Evolutionary conservation across 2,329 filamentous ascomycete genomes (phyloP), one percentile per base, ranked within the genome.

Genomic region (Botryosphaeria agaves): DNA sequence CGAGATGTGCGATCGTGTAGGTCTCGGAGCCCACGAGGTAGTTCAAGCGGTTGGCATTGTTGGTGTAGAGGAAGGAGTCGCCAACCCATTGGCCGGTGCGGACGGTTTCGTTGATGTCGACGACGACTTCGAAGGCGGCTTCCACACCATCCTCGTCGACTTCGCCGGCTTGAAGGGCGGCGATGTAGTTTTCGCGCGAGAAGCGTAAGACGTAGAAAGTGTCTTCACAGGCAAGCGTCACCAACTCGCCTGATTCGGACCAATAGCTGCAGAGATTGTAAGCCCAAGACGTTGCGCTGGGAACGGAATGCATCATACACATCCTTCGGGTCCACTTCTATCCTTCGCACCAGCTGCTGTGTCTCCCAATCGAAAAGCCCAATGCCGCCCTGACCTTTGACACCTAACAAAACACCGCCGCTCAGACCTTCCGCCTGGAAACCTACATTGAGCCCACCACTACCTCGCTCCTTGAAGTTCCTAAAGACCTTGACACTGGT

Each of bases 61-160:
- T 95, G 32, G 89, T 94, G 67, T 95, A 98, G 52, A 95, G 85
- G 66, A 98, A 93, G 62, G 87, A 93, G 60, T 98, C 89, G 38
- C 89, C 89, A 34, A 98, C 81, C 89, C 89, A 98, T 60, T 92
- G 81, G 43, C 87, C 89, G 14, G 87, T 94, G 40, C 82, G 79
- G 30, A 95, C 84, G 39, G 69, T 81, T 59, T 95, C 89, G 49
- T 78, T 87, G 48, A 94, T 84, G 51, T 95, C 89, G 15, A 85
- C 93, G 32, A 95, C 81, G 17, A 95, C 80, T 49, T 95, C 89
- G 43, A 98, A 94, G 5, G 89, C 89, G 15, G 85, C 70, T 61
- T 98, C 89, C 5, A 94, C 87, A 33, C 89, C 89, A 52, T 94
- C 87, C 41, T 77, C 73, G 34, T 95, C 87, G 5, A 83, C 74